A percentile compares a stretch with the other conserved stretches of the same genome.
phyloP scores from a whole-genome alignment of 129 eudicot species.

The Heracleum sosnowskyi region DNA sequence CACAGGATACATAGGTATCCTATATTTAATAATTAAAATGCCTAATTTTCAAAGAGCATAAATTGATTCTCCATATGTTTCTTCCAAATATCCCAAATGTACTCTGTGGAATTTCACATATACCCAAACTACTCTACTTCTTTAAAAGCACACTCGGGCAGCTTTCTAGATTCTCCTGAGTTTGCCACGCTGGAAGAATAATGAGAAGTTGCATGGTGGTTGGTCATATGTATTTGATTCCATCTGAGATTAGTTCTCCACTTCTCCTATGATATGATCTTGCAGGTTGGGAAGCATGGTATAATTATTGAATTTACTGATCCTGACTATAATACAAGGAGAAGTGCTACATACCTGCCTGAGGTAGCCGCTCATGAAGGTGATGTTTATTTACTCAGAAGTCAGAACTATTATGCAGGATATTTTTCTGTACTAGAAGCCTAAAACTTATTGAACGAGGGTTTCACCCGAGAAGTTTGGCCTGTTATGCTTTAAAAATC shows the following conservation, averaged over 20 bases:
- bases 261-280: neutral
- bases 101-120: neutral
- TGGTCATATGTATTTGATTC: neutral
- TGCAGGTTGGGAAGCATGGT: conserved; percentile 83
- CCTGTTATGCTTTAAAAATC: neutral
- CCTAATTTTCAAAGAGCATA: neutral
- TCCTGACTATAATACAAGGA: conserved; percentile 52
- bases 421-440: neutral
- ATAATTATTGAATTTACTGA: conserved; percentile 82
- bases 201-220: neutral
- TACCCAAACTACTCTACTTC: neutral
- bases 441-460: neutral
- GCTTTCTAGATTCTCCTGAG: neutral
- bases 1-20: neutral
- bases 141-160: neutral
- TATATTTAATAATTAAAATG: neutral
- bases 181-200: neutral
- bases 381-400: conserved; percentile 18
- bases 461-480: neutral
- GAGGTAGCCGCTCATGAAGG: conserved; percentile 94
- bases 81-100: neutral
- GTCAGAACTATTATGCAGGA: neutral
- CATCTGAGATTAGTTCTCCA: neutral
- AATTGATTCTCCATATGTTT: neutral
- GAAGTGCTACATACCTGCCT: conserved; percentile 87